Base-by-base conservation (phyloP, 306 rosid species). In the Quercus agrifolia region DNA sequence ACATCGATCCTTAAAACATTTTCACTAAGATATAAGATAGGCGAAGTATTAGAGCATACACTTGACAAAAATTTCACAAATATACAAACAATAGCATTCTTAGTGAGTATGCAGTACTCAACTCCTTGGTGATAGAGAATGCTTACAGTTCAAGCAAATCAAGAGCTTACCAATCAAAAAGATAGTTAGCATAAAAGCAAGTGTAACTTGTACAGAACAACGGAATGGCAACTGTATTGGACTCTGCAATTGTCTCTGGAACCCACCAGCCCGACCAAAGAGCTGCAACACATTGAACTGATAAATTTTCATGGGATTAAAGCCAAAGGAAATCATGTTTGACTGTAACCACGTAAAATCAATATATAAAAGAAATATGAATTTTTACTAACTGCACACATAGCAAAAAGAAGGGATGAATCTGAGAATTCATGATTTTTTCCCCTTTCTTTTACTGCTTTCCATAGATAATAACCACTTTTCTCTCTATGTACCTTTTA, bases 101-200 rank as follows among this genome's bases (percentile, higher is more conserved):
- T 68, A 68, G 19, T 33, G 25, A 19, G 72, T 68, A 35, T 35
- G 25, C 9, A n/a, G 46, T 68, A 68, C 51, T 68, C 2, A 9
- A 33, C 72, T 33, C 51, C 76, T 46, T 4, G n/a, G 57, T 27
- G 17, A 63, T 19, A 31, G 75, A 61, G 38, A 56, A 71, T 74
- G 76, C 41, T 75, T 46, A 58, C 18, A 56, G 52, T 66, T 83
- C 61, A 76, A 79, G 77, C 62, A 81, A 83, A 79, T 56, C 35
- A 78, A 84, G 54, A 75, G 82, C 97, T 83, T 88, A 94, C 98
- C 97, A 63, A 92, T 80, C 46, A 94, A 81, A 83, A 94, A 92
- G 64, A 94, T 78, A 73, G 94, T 86, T 81, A 94, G 82, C 94
- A 92, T 86, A 63, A 94, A 85, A 84, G 87, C 92, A 38, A 94